Percentiles rank a stretch among this genome's conserved stretches.
Conservation (phyloP, 495 filamentous ascomycete species). For the Cudoniella acicularis region DNA sequence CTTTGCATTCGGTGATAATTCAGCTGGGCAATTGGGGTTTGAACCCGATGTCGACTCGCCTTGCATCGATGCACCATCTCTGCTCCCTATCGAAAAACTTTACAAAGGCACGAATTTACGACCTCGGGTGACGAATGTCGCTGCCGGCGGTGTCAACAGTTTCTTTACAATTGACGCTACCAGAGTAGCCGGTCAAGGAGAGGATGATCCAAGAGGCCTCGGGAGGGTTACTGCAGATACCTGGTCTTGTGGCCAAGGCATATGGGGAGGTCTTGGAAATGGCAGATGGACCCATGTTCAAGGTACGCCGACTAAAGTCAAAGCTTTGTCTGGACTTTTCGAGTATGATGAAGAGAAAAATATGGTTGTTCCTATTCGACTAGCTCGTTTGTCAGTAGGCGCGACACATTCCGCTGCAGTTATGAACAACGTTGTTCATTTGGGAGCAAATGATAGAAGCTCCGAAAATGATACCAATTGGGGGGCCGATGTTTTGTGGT, state of each 20-base stretch:
- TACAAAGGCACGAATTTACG: conserved; percentile 59
- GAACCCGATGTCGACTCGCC: conserved; percentile 52
- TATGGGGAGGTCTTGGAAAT: conserved; percentile 76
- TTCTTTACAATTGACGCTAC: conserved; percentile 83
- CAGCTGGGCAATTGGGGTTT: conserved; percentile 79
- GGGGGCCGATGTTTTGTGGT: conserved; percentile 84
- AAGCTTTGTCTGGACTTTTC: conserved; percentile 71
- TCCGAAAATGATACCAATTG: conserved; percentile 67
- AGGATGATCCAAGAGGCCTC: conserved; percentile 33
- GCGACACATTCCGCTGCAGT: conserved; percentile 75
- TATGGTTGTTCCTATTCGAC: conserved; percentile 68
- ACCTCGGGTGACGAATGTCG: conserved; percentile 65
- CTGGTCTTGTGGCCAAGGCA: conserved; percentile 82
- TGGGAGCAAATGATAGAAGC: conserved; percentile 45
- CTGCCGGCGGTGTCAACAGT: conserved; percentile 79
- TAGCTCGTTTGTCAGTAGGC: conserved; percentile 68
- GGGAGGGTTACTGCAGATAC: conserved; percentile 65
- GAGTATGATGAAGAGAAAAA: conserved; percentile 78
- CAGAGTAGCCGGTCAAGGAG: conserved; percentile 43
- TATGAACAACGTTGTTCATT: conserved; percentile 71
- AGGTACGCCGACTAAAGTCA: conserved; percentile 73
- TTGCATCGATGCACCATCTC: conserved; percentile 64
- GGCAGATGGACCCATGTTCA: conserved; percentile 91
- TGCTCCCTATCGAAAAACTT: conserved; percentile 62
- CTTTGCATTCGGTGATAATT: conserved; percentile 92